Evolutionary conservation across 2,329 filamentous ascomycete species (phyloP), one percentile per base, ranked within the genome.

Genomic region (Aspergillus chevalieri): DNA sequence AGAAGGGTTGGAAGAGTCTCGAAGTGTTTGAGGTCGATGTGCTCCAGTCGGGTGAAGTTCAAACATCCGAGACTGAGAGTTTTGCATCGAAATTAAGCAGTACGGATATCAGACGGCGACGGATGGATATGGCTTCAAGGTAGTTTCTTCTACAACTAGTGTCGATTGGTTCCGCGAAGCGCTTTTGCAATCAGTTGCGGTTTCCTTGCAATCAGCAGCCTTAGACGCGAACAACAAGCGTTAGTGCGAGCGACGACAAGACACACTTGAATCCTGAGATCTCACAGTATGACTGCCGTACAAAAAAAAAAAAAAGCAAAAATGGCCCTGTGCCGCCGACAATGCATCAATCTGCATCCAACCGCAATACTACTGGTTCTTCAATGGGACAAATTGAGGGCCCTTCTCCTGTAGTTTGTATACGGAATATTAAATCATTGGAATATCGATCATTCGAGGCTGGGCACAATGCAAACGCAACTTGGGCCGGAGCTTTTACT

Each of bases 71-170:
- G 41, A 67, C 72, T 10, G 79, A 83, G 49, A 78, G 80, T 56
- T 95, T 94, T 69, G 81, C 84, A 22, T 79, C 81, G 53, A 97
- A 96, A 73, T 87, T 96, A 58, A 95, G 90, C 74, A 96, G 91
- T 70, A 94, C 91, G 1, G 86, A 86, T 50, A 95, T 95, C 58
- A 77, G 86, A 56, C 77, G 78, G 53, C 75, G 76, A 24, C 66
- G 63, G 51, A 70, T 68, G 67, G 64, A 72, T 48, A 55, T 64
- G 50, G 63, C 68, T 26, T 68, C 65, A 54, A 58, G 62, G 52
- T 56, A 58, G 52, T 56, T 30, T 34, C 51, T 56, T 30, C 17
- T 15, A 36, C 30, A 49, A 51, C 33, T 49, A 48, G 44, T 43
- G 44, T 50, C 14, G 19, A 42, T 46, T 22, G 30, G 19, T 8